These are phyloP conservation scores for Peterozyma xylosa DNA, from an alignment of 805 yeast species.

Conservation along the genomic window DNA sequence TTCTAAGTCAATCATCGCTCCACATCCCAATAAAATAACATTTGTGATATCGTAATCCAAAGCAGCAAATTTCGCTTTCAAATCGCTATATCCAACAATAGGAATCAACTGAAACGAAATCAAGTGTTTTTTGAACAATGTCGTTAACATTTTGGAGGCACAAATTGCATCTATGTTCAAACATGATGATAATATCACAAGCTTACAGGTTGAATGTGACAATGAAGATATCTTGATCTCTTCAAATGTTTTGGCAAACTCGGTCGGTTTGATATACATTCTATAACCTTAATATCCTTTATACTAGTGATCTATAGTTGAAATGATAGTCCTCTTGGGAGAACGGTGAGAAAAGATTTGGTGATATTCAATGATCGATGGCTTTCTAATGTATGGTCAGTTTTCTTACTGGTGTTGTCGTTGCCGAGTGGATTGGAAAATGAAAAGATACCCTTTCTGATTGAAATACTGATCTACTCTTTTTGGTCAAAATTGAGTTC, in stretches of 20 bases:
- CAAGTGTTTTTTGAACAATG: conserved; percentile 68
- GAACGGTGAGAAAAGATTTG: too few relatives aligned
- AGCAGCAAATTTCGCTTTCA: conserved; percentile 51
- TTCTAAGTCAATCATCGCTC: conserved; percentile 84
- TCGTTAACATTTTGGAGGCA: conserved; percentile 70
- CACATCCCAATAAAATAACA: conserved; percentile 83
- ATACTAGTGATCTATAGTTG: too few relatives aligned
- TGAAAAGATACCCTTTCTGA: too few relatives aligned
- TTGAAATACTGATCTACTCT: too few relatives aligned
- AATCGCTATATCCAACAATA: conserved; percentile 82
- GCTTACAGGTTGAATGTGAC: conserved; percentile 87
- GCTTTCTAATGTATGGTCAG: too few relatives aligned
- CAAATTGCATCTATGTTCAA: conserved; percentile 88
- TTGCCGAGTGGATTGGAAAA: too few relatives aligned
- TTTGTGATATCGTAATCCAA: conserved; percentile 72
- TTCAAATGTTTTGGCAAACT: conserved; percentile 61
- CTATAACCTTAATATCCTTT: too few relatives aligned
- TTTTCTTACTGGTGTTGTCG: too few relatives aligned
- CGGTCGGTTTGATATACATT: conserved; percentile 72
- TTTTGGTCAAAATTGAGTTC: too few relatives aligned
- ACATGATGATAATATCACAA: conserved; percentile 85
- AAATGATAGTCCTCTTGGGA: too few relatives aligned
- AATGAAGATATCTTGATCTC: conserved; percentile 64
- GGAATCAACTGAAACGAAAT: conserved; percentile 87
- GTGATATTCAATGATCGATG: too few relatives aligned